A percentile compares a stretch with the other conserved stretches of the same genome.
Conservation (phyloP, 106 monocot species). For the Apostasia shenzhenica region DNA sequence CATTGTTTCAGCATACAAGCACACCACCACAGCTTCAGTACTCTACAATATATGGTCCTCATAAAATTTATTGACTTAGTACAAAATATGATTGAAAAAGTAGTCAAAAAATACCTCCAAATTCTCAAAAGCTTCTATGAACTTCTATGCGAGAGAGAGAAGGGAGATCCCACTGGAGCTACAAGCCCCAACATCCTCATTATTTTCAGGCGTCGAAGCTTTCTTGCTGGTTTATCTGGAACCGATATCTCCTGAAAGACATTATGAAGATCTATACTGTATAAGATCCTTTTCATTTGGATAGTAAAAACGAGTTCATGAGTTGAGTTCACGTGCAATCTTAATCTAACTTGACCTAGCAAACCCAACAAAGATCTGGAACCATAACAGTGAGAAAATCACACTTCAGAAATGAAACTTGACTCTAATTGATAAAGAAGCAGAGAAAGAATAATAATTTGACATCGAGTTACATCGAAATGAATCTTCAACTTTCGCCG, state of each 20-base stretch:
- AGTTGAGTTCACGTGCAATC: too few relatives aligned
- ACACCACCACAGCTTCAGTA: not conserved
- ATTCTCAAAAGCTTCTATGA: not conserved
- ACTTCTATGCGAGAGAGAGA: slow-evolving; percentile 14
- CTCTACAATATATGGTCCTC: too few relatives aligned
- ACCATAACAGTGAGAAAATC: too few relatives aligned
- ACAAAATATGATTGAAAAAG: too few relatives aligned
- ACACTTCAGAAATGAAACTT: too few relatives aligned
- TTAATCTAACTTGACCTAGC: too few relatives aligned
- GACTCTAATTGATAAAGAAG: too few relatives aligned
- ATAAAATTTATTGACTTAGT: too few relatives aligned
- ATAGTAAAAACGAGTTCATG: too few relatives aligned
- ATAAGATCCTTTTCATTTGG: too few relatives aligned
- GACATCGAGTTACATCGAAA: slow-evolving; percentile 9
- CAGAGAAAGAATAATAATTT: not conserved
- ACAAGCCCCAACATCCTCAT: slow-evolving; percentile 31
- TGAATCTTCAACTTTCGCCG: slow-evolving; percentile 11
- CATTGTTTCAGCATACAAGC: not conserved
- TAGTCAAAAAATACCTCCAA: too few relatives aligned
- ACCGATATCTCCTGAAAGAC: slow-evolving; percentile 8
- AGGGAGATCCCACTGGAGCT: slow-evolving; percentile 41
- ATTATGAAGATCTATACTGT: not conserved
- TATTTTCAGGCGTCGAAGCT: slow-evolving; percentile 12
- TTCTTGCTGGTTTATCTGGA: slow-evolving; percentile 14
- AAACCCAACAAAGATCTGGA: too few relatives aligned